Evolutionary conservation across 2,329 filamentous ascomycete species (phyloP), one percentile per base, ranked within the genome.

Genomic region (Exophiala phaeomuriformis): DNA sequence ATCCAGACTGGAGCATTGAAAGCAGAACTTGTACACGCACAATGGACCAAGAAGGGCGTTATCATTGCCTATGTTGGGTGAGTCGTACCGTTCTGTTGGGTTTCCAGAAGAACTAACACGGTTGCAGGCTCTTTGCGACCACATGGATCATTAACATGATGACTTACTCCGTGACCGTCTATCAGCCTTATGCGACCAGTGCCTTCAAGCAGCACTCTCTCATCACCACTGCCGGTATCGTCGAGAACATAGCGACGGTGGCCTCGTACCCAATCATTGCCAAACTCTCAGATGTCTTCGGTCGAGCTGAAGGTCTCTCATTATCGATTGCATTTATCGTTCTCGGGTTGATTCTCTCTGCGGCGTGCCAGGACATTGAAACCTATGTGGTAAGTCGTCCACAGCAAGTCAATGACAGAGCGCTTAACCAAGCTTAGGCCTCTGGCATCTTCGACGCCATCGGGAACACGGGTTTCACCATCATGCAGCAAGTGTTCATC

Each of bases 401-500:
- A 19, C 19, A 19, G 19, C 19, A 19, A 19, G 19, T 19, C 19
- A 19, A 19, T 19, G 19, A 19, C 19, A 19, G 19, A 19, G 19
- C 19, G 19, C 19, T 19, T 19, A 19, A 19, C 19, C 19, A 19
- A 19, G 19, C 19, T 19, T 19, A 19, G 19, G 72, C 74, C 12
- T 78, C 74, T 3, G 81, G 81, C 29, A 77, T 83, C 40, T 65
- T 83, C 35, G 82, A 83, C 65, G 79, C 75, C 71, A 71, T 84
- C 32, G 82, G 82, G 43, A 84, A 81, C 63, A 84, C 81, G n/a
- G 74, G 74, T 59, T 71, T 83, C 31, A 71, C 81, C n/a, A 68
- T 84, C 7, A 71, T 85, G 1, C 72, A 84, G 27, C 80, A 85
- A 65, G 78, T 85, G 60, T 74, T 85, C 54, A 71, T 85, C 36